phyloP scores from a whole-genome alignment of 1,139 yeast species.

The Hyphopichia fennica region DNA sequence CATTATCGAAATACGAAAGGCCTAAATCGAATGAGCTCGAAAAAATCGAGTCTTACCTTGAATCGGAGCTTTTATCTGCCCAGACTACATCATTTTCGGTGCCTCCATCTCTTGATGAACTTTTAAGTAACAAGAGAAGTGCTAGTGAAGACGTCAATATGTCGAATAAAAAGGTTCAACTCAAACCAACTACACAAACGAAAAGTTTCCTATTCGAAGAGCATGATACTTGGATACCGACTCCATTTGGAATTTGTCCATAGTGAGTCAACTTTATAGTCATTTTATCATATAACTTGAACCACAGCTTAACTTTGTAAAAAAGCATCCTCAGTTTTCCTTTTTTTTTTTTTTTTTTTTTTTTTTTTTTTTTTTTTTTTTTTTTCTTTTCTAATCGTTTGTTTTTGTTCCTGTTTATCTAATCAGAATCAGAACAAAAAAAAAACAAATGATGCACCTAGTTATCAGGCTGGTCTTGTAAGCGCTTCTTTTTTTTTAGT shows the following conservation, averaged over 20 bases:
- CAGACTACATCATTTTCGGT: slow-evolving; percentile 11
- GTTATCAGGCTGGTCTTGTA: not conserved
- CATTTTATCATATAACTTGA: too few species aligned
- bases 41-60: not conserved
- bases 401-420: not conserved
- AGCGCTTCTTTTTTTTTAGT: too few species aligned
- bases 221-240: slow-evolving; percentile 32
- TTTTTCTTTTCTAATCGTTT: not conserved
- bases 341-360: too few species aligned
- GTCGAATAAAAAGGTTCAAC: not conserved
- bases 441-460: slow-evolving; percentile 1
- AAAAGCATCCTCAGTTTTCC: too few species aligned
- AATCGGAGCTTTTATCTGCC: not conserved
- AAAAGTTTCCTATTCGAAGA: slow-evolving; percentile 16
- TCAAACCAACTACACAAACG: not conserved
- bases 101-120: slow-evolving; percentile 23
- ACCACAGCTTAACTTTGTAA: too few species aligned
- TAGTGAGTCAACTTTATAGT: too few species aligned
- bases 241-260: slow-evolving; percentile 30
- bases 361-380: not conserved
- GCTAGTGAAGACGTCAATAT: not conserved
- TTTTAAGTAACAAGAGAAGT: not conserved
- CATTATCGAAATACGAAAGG: not conserved
- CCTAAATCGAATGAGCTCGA: not conserved
- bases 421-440: not conserved